A percentile compares a stretch with the other conserved stretches of the same genome.
Conservation (phyloP, 2,329 filamentous ascomycete genomes). For the Xylariaceae sp. region DNA sequence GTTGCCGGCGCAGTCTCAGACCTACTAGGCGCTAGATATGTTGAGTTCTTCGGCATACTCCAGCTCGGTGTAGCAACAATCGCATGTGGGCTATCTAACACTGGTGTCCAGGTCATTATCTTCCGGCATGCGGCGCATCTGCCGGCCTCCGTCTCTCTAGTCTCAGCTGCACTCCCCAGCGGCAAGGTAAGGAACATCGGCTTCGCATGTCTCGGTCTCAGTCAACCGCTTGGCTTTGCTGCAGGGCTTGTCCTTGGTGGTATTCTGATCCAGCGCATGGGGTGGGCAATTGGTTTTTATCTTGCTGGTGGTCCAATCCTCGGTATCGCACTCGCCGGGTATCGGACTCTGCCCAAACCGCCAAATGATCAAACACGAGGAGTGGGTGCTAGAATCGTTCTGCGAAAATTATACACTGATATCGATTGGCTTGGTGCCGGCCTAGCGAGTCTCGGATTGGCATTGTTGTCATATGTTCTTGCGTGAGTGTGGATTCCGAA, state of each 20-base stretch:
- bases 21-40: background rate
- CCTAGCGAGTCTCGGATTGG: conserved; percentile 2
- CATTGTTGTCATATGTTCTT: conserved; percentile 3
- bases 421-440: conserved; percentile 5
- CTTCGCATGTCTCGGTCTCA: conserved; percentile 2
- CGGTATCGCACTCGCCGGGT: background rate
- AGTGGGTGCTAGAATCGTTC: background rate
- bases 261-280: background rate
- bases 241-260: conserved; percentile 7
- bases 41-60: background rate
- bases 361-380: background rate
- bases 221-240: conserved; percentile 2
- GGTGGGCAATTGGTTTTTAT: conserved; percentile 5
- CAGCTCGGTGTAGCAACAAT: background rate
- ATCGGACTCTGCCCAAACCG: background rate
- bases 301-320: background rate
- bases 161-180: background rate
- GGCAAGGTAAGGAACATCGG: conserved; percentile 1
- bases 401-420: background rate
- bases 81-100: background rate
- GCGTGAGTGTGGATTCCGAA: background rate
- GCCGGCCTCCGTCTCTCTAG: background rate
- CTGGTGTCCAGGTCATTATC: background rate
- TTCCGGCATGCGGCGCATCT: conserved; percentile 5
- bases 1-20: conserved; percentile 3